phyloP scores from a whole-genome alignment of 2,329 filamentous ascomycete species.

The Fusarium denticulatum region DNA sequence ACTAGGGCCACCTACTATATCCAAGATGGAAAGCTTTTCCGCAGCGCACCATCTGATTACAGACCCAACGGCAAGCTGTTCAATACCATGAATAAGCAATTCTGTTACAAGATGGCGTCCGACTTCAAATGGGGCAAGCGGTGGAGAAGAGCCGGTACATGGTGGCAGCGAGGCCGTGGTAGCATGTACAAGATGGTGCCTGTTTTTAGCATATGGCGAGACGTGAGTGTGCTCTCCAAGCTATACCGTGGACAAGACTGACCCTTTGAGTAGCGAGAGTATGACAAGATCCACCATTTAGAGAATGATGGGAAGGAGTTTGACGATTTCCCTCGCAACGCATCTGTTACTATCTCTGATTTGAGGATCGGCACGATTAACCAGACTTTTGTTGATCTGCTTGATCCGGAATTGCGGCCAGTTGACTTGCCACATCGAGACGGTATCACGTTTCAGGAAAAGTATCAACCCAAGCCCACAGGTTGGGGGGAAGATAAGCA shows the following conservation, averaged over 20 bases:
- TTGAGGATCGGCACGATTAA: neutral
- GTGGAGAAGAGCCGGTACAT: neutral
- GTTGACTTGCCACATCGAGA: neutral
- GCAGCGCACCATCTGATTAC: neutral
- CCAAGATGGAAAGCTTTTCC: constrained; percentile 59
- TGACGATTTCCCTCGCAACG: neutral
- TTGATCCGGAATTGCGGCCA: neutral
- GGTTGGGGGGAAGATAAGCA: neutral
- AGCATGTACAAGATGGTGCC: neutral
- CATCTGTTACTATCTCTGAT: neutral
- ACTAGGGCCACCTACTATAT: constrained; percentile 64
- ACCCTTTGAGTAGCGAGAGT: neutral
- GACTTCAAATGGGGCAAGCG: neutral
- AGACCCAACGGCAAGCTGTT: neutral
- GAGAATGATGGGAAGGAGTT: neutral
- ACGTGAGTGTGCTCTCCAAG: neutral
- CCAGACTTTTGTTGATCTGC: neutral
- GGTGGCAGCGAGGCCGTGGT: neutral
- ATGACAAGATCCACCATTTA: neutral
- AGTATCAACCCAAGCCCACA: neutral
- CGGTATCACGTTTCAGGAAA: neutral
- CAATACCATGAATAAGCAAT: neutral
- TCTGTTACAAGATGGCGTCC: neutral
- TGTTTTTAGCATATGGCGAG: neutral
- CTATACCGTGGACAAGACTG: neutral